Percentiles rank a stretch among this genome's conserved stretches.
Evolutionary conservation across 768 basidiomycete species (phyloP).

Genomic region (Serendipita sp.): DNA sequence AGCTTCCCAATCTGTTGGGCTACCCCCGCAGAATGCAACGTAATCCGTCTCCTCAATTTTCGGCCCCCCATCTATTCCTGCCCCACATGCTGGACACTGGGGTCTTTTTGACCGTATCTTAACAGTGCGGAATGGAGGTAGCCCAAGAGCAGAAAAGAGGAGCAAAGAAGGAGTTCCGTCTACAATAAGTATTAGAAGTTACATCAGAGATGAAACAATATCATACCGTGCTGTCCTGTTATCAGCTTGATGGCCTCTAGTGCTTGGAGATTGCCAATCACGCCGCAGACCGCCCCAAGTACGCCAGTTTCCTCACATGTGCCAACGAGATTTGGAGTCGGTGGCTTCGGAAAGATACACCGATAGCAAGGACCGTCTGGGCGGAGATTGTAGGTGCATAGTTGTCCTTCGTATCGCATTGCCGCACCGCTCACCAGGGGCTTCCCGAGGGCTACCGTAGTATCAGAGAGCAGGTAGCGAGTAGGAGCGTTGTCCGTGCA

Average conservation of each 20-base stretch:
- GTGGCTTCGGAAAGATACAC: conserved; percentile 77
- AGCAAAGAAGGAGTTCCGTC: conserved; percentile 51
- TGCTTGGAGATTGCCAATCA: conserved; percentile 83
- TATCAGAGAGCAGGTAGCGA: conserved; percentile 88
- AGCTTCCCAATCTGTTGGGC: conserved; percentile 46
- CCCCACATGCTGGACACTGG: conserved; percentile 64
- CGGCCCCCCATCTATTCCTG: conserved; percentile 27
- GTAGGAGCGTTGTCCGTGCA: conserved; percentile 91
- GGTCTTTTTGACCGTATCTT: conserved; percentile 59
- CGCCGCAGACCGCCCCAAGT: conserved; percentile 74
- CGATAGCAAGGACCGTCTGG: conserved; percentile 77
- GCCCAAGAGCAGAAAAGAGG: conserved; percentile 54
- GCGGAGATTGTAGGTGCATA: conserved; percentile 56
- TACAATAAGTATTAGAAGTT: conserved; percentile 17
- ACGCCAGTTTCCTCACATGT: conserved; percentile 84
- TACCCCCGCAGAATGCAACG: conserved; percentile 72
- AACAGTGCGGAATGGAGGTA: conserved; percentile 64
- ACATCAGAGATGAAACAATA: conserved; percentile 10
- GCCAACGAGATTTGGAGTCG: conserved; percentile 44
- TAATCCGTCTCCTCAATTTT: conserved; percentile 53
- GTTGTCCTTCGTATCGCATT: conserved; percentile 67
- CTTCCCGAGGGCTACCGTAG: conserved; percentile 54
- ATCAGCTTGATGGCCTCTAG: conserved; percentile 74
- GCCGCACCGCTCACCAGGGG: conserved; percentile 91
- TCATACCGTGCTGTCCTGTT: conserved; percentile 44